These are phyloP conservation scores for Aspergillus vadensis DNA, from an alignment of 2,329 filamentous ascomycete species.

Conservation along the genomic window DNA sequence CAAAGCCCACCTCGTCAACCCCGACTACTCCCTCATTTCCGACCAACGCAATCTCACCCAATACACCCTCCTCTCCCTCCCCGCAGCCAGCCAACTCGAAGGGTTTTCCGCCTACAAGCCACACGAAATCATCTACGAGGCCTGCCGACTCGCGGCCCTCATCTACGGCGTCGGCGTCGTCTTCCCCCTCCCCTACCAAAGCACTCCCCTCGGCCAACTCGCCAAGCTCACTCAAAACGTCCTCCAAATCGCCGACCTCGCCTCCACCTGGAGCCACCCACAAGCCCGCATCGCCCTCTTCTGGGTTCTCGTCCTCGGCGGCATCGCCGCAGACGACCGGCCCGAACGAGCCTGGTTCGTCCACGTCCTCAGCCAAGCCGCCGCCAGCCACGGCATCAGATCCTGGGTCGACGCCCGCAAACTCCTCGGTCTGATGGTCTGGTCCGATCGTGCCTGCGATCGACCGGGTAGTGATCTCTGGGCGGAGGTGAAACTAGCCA, in stretches of 20 bases:
- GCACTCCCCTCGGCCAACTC: slow-evolving; percentile 37
- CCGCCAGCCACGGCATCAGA: slow-evolving; percentile 21
- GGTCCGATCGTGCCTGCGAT: slow-evolving; percentile 41
- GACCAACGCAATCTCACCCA: slow-evolving; percentile 46
- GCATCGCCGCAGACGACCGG: slow-evolving; percentile 39
- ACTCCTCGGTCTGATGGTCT: slow-evolving; percentile 32
- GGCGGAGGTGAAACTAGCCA: slow-evolving; percentile 24
- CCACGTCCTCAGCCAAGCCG: slow-evolving; percentile 25
- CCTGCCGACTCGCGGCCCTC: slow-evolving; percentile 38
- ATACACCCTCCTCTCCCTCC: slow-evolving; percentile 37
- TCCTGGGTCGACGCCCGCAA: slow-evolving; percentile 32
- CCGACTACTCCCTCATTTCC: slow-evolving; percentile 29
- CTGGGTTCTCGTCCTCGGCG: slow-evolving; percentile 42
- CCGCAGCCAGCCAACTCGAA: slow-evolving; percentile 26
- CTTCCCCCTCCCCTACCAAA: slow-evolving; percentile 43
- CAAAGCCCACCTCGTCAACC: slow-evolving; percentile 12
- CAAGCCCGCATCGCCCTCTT: slow-evolving; percentile 31
- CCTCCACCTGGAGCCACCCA: slow-evolving; percentile 29
- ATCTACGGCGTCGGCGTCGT: slow-evolving; percentile 43
- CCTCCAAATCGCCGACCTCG: slow-evolving; percentile 26
- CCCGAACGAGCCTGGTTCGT: slow-evolving; percentile 39
- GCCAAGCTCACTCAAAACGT: slow-evolving; percentile 28
- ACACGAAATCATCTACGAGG: slow-evolving; percentile 35
- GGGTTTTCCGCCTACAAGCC: slow-evolving; percentile 22
- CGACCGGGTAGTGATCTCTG: slow-evolving; percentile 32